phyloP scores from a whole-genome alignment of 1,284 basidiomycete genomes.

The Ceraceosorus guamensis region DNA sequence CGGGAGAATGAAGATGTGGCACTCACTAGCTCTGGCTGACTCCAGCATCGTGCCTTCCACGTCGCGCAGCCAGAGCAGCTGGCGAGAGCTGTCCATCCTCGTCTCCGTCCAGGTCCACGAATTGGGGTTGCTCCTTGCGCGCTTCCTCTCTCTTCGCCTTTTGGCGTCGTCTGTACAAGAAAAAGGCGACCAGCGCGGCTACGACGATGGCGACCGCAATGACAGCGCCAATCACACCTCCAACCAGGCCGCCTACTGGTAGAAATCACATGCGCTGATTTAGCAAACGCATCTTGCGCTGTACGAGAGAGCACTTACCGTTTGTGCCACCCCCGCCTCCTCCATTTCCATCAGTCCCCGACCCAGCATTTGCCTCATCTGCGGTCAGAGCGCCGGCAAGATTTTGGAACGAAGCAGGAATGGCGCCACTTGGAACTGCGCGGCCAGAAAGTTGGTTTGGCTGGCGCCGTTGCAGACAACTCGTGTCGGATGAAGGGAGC shows the following conservation, averaged over 20 bases:
- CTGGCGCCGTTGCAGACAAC: conserved; percentile 14
- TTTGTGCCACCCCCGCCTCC: conserved; percentile 4
- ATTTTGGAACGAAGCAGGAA: conserved; percentile 19
- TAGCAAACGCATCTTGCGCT: neutral
- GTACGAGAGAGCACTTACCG: neutral
- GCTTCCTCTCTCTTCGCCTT: conserved; percentile 20
- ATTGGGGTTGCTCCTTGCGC: conserved; percentile 26
- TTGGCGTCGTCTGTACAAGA: conserved; percentile 26
- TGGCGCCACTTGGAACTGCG: conserved; percentile 16
- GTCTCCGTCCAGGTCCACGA: conserved; percentile 34
- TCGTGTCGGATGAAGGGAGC: conserved; percentile 6
- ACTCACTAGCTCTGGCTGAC: conserved; percentile 16
- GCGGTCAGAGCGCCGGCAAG: conserved; percentile 21
- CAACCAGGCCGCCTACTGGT: conserved; percentile 23
- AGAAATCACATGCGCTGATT: neutral
- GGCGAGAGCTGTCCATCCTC: conserved; percentile 16
- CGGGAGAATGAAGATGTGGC: neutral
- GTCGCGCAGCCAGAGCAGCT: conserved; percentile 2
- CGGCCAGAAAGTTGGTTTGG: neutral
- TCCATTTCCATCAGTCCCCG: neutral
- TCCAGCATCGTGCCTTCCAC: conserved; percentile 4
- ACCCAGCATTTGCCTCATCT: neutral
- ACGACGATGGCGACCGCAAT: conserved; percentile 25
- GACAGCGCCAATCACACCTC: conserved; percentile 31
- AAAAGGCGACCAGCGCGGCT: conserved; percentile 19